These are phyloP conservation scores for Juncus effusus DNA, from an alignment of 176 grass and related monocot genomes.

Conservation along the genomic window DNA sequence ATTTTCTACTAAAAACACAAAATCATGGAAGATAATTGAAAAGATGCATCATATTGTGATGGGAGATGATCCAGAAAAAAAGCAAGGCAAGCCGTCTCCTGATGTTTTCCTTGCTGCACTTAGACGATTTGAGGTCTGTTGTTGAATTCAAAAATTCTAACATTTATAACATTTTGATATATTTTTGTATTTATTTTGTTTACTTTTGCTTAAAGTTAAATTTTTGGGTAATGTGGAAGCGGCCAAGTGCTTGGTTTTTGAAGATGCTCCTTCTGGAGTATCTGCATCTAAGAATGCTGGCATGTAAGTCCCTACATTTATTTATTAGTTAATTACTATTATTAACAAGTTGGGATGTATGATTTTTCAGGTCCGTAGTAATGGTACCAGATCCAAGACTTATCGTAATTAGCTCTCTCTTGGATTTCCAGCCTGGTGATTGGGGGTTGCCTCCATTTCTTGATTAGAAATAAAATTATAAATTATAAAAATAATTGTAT, in stretches of 20 bases:
- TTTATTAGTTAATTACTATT: background rate
- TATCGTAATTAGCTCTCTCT: constrained; percentile 64
- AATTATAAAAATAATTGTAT: background rate
- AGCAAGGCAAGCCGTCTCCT: constrained; percentile 45
- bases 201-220: constrained; percentile 20
- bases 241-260: constrained; percentile 75
- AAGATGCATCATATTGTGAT: constrained; percentile 52
- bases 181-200: background rate
- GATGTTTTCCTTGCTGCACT: constrained; percentile 50
- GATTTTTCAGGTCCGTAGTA: constrained; percentile 52
- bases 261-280: constrained; percentile 86
- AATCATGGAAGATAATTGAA: constrained; percentile 41
- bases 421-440: constrained; percentile 62
- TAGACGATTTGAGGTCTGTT: constrained; percentile 24
- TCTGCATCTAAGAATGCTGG: constrained; percentile 81
- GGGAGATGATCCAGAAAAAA: constrained; percentile 45
- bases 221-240: constrained; percentile 53
- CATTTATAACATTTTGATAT: background rate
- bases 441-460: constrained; percentile 75
- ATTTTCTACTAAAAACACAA: constrained; percentile 43
- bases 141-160: background rate
- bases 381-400: constrained; percentile 66
- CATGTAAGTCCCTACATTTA: constrained; percentile 50
- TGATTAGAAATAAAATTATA: constrained; percentile 29
- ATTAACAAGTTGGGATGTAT: background rate